Conservation (phyloP, 352 stramenopile species). For the Globisporangium nunn region DNA sequence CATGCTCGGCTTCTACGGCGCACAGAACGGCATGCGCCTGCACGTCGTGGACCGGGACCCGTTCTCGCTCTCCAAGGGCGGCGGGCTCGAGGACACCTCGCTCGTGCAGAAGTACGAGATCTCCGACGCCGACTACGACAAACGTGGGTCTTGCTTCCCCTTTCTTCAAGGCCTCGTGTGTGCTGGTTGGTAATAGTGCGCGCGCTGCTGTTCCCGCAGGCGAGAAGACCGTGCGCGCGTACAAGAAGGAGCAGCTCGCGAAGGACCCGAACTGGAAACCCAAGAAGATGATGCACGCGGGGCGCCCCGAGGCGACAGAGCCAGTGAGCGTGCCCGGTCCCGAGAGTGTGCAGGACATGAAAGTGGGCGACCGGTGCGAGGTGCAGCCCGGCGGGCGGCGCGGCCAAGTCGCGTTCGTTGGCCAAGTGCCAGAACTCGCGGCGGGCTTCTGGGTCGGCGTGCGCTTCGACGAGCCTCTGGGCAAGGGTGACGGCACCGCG, state of each 20-base stretch:
- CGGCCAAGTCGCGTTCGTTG: constrained; percentile 90
- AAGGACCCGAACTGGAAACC: constrained; percentile 95
- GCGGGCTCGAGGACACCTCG: constrained; percentile 95
- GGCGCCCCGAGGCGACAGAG: constrained; percentile 18
- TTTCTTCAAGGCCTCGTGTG: background rate
- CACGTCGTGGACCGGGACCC: constrained; percentile 96
- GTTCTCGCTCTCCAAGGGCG: constrained; percentile 91
- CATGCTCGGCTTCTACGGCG: constrained; percentile 91
- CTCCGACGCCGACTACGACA: constrained; percentile 98
- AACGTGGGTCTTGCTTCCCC: constrained; percentile 47
- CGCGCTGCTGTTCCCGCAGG: constrained; percentile 23
- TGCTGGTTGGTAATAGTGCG: background rate
- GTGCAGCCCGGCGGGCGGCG: constrained; percentile 93
- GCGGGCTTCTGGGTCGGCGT: constrained; percentile 93
- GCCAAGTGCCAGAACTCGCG: constrained; percentile 87
- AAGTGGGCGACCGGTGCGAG: constrained; percentile 94
- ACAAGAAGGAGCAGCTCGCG: constrained; percentile 92
- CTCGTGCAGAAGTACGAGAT: constrained; percentile 98
- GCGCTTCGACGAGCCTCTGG: constrained; percentile 95
- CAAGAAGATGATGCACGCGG: constrained; percentile 59
- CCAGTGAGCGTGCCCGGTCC: constrained; percentile 39
- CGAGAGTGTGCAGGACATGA: constrained; percentile 79
- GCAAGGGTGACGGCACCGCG: constrained; percentile 89
- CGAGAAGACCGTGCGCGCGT: constrained; percentile 96
- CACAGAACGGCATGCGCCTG: constrained; percentile 89